Conservation (phyloP, 768 basidiomycete species). For the Tricholoma matsutake region DNA sequence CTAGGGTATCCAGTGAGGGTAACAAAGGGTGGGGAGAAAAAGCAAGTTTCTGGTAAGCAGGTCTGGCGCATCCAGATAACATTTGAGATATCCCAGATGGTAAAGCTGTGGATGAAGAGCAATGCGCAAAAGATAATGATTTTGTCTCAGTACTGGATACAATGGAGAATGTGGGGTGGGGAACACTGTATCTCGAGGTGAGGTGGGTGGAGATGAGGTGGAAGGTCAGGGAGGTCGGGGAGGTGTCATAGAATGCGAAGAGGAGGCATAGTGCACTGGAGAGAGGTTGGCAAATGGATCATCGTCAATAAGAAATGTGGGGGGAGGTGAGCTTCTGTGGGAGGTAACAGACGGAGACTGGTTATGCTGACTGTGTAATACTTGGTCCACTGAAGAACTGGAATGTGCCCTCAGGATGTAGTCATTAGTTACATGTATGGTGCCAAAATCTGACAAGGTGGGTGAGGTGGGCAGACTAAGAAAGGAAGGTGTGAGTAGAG, state of each 20-base stretch:
- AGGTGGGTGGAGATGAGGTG: conserved; percentile 13
- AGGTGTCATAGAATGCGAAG: conserved; percentile 7
- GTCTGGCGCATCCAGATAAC: conserved; percentile 23
- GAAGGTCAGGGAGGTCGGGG: too few relatives aligned
- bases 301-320: conserved; percentile 56
- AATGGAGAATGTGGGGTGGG: conserved; percentile 27
- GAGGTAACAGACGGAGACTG: conserved; percentile 19
- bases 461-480: conserved; percentile 31
- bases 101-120: conserved; percentile 8
- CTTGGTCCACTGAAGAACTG: conserved; percentile 20
- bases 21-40: conserved; percentile 47
- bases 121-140: conserved; percentile 13
- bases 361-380: conserved; percentile 10
- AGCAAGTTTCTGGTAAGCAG: conserved; percentile 46
- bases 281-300: conserved; percentile 72
- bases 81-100: conserved; percentile 13
- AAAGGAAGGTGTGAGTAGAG: conserved; percentile 49
- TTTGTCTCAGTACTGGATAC: conserved; percentile 17
- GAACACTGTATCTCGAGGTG: conserved; percentile 15
- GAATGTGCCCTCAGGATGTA: conserved; percentile 21
- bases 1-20: conserved; percentile 49
- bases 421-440: conserved; percentile 12
- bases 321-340: conserved; percentile 32
- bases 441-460: conserved; percentile 19
- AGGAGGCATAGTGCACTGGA: conserved; percentile 16